These are phyloP conservation scores for Lablab purpureus DNA, from an alignment of 306 rosid species.

Conservation along the genomic window DNA sequence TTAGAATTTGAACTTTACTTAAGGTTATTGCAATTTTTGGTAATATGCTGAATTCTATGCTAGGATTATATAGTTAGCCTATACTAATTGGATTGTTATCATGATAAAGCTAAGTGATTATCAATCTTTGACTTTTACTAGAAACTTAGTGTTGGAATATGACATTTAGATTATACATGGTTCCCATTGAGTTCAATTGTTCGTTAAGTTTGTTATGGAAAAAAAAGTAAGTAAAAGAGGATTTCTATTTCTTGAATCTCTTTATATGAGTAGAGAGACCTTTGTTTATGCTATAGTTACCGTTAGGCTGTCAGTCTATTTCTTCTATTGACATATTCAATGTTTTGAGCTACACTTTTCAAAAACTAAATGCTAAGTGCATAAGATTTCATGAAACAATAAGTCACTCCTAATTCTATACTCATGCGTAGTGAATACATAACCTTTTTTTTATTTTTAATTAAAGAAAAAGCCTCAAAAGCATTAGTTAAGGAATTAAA, in stretches of 20 bases:
- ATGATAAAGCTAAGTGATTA: constrained; percentile 14
- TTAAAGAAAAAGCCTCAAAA: background rate
- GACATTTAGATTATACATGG: constrained; percentile 27
- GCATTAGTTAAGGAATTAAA: background rate
- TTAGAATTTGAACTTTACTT: constrained; percentile 1
- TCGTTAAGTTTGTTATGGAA: background rate
- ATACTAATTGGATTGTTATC: constrained; percentile 6
- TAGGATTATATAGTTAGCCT: constrained; percentile 1
- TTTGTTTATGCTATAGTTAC: background rate
- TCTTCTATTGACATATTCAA: background rate
- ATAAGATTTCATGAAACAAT: background rate
- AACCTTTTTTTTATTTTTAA: background rate
- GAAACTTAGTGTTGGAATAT: constrained; percentile 27
- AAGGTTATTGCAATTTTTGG: background rate
- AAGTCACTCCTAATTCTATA: background rate
- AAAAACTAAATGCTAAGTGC: background rate
- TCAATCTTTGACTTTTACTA: constrained; percentile 9
- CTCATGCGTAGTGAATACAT: background rate
- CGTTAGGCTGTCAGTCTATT: background rate
- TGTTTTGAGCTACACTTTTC: background rate
- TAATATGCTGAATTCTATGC: background rate
- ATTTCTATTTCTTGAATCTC: background rate
- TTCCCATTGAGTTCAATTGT: constrained; percentile 25
- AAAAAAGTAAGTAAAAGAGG: background rate
- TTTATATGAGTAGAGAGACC: background rate